Base-by-base conservation (phyloP, 805 yeast genomes). In the Jamesozyma piceae region DNA sequence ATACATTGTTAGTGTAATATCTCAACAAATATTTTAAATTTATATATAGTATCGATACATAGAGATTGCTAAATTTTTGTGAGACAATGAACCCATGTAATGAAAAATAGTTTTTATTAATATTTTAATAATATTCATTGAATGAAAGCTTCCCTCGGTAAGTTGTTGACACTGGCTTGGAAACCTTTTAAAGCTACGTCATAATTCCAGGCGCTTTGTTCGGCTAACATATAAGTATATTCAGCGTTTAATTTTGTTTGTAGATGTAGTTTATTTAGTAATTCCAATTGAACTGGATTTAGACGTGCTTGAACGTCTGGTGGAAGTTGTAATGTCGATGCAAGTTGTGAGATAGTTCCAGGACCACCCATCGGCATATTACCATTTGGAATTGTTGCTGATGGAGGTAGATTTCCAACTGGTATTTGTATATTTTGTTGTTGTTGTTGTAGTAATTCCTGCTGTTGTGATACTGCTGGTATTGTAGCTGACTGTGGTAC, bases 141-240 rank as follows among this genome's bases (percentile, higher is more conserved):
- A 32, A 58, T 49, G 48, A 66, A 78, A 2, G 85, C 85, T 41
- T 75, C 69, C 5, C 74, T 72, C 17, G 85, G 85, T 30, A 79
- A 67, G 50, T 71, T 74, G 6, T 68, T 69, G n/a, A 71, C 73
- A 29, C 86, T 81, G 50, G 74, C 78, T 50, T 77, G 74, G 64
- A 90, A 90, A 43, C 84, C 80, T 35, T 71, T 71, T 13, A 77
- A 66, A 22, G 95, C 89, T 41, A 67, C 71, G 22, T 75, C 78
- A 51, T 77, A 80, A 60, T 84, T 82, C 89, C 94, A 89, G 42
- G 75, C 73, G 54, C 95, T 86, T 61, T 88, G 95, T 58, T 87
- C 88, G 44, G 88, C 81, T 32, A 92, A 72, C 83, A 89, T 76
- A 22, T 78, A 65, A 0, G 90, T 84, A 60, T 79, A 89, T 53